Conservation (phyloP, 352 stramenopile species). For the Phytopythium helicoides region DNA sequence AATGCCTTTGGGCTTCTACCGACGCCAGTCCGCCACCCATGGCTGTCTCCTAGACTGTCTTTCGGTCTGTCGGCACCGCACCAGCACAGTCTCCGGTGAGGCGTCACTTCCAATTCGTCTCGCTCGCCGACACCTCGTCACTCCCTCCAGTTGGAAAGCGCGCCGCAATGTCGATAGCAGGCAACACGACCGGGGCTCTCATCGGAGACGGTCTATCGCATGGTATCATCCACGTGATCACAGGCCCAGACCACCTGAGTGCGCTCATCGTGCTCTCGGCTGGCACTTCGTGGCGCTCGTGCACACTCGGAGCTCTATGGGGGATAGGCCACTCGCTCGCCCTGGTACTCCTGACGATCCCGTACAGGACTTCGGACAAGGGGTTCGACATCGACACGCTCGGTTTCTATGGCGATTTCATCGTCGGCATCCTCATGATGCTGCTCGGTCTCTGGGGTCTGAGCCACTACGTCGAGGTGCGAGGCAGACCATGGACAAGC, state of each 20-base stretch:
- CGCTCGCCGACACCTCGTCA: no score
- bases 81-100: no score
- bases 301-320: slow-evolving; percentile 83
- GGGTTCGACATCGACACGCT: slow-evolving; percentile 38
- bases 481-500: slow-evolving; percentile 10
- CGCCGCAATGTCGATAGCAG: no score
- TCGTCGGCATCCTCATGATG: slow-evolving; percentile 66
- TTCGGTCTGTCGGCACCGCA: no score
- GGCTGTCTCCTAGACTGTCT: no score
- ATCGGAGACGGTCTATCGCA: slow-evolving; percentile 44
- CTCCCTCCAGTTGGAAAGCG: no score
- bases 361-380: slow-evolving; percentile 47
- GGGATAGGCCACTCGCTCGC: slow-evolving; percentile 77
- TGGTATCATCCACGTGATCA: slow-evolving; percentile 55
- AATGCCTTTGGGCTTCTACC: no score
- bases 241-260: slow-evolving; percentile 83
- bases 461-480: slow-evolving; percentile 36
- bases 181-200: slow-evolving; percentile 22
- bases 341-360: slow-evolving; percentile 59
- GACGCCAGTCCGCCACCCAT: no score
- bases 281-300: slow-evolving; percentile 61
- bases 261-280: slow-evolving; percentile 79
- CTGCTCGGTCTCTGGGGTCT: slow-evolving; percentile 35
- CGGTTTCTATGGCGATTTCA: slow-evolving; percentile 46
- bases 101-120: no score